Evolutionary conservation across 805 yeast genomes (phyloP).

Genomic region (Saturnispora dispora): DNA sequence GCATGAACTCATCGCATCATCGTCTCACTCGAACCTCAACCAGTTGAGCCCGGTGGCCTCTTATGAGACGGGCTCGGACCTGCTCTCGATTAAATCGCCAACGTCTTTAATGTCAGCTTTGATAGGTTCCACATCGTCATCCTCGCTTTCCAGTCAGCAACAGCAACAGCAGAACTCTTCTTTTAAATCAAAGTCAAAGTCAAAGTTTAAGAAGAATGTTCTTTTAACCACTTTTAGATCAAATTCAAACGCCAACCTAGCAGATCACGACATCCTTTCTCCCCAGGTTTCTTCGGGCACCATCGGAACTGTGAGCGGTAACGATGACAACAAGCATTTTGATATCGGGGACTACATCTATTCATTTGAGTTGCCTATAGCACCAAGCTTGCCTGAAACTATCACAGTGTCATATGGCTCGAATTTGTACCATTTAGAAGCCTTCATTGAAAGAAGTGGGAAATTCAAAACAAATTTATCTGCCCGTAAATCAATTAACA

Average conservation of each 20-base stretch:
- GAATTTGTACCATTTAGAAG: conserved; percentile 62
- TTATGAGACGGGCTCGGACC: conserved; percentile 12
- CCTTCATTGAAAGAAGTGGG: conserved; percentile 66
- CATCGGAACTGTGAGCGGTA: neutral
- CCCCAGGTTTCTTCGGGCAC: neutral
- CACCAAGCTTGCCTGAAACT: conserved; percentile 75
- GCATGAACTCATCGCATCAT: conserved; percentile 9
- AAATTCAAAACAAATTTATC: conserved; percentile 71
- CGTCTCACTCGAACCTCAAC: neutral
- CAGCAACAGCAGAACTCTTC: neutral
- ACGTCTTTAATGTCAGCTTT: conserved; percentile 23
- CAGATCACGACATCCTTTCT: neutral
- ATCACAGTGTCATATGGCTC: conserved; percentile 72
- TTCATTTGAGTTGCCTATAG: conserved; percentile 84
- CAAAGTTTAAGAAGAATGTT: conserved; percentile 5
- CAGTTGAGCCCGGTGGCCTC: conserved; percentile 25
- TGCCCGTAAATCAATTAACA: conserved; percentile 52
- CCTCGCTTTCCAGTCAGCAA: conserved; percentile 4
- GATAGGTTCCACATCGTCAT: conserved; percentile 19
- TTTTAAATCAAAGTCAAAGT: neutral
- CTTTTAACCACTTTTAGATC: conserved; percentile 2
- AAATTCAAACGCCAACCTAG: neutral
- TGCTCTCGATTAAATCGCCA: conserved; percentile 21
- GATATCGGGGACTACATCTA: conserved; percentile 87
- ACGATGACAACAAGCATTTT: conserved; percentile 35